Percentiles rank a stretch among this genome's conserved stretches.
These are phyloP conservation scores for Podaxis sp. DNA, from an alignment of 768 basidiomycete species.

Conservation along the genomic window DNA sequence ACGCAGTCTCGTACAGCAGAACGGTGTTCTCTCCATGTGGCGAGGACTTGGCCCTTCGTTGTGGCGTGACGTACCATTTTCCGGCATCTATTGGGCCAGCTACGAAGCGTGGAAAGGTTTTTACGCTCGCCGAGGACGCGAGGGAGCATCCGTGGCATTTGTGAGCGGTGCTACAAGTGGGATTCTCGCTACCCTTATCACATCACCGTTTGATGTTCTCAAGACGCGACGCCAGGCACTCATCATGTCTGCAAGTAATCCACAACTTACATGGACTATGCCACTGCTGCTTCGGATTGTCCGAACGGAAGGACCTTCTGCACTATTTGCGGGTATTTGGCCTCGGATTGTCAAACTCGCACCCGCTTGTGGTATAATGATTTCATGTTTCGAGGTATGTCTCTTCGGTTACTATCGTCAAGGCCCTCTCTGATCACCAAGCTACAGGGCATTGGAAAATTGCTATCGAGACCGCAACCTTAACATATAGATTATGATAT, in stretches of 20 bases:
- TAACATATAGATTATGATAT: constrained; percentile 30
- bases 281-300: constrained; percentile 69
- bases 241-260: constrained; percentile 56
- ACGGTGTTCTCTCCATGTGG: constrained; percentile 80
- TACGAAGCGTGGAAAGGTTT: constrained; percentile 81
- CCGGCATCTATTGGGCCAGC: constrained; percentile 94
- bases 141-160: constrained; percentile 75
- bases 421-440: constrained; percentile 14
- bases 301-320: constrained; percentile 73
- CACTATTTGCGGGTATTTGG: constrained; percentile 80
- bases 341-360: constrained; percentile 95
- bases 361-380: constrained; percentile 98
- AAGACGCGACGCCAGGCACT: constrained; percentile 93
- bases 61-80: constrained; percentile 98
- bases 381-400: constrained; percentile 88
- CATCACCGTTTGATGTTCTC: constrained; percentile 95
- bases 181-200: constrained; percentile 80
- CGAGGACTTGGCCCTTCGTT: constrained; percentile 88
- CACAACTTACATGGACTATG: constrained; percentile 49
- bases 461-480: constrained; percentile 39
- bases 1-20: constrained; percentile 51
- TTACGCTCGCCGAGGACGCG: constrained; percentile 51
- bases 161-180: constrained; percentile 90
- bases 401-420: background rate
- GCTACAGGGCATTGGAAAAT: constrained; percentile 57